These are phyloP conservation scores for Lachancea waltii DNA, from an alignment of 805 yeast species.

Conservation along the genomic window DNA sequence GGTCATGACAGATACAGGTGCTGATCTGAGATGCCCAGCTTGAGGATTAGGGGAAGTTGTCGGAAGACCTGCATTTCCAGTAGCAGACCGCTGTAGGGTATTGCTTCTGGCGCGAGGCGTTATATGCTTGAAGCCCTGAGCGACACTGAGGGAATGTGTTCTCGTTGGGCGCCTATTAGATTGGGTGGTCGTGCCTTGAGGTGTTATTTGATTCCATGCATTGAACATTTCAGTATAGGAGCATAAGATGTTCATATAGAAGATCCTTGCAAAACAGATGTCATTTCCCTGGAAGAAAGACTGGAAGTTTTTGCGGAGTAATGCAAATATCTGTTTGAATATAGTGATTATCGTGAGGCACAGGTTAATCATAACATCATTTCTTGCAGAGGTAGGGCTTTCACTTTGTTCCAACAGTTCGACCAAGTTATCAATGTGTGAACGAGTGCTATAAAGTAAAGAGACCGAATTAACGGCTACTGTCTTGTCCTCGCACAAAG, in stretches of 20 bases:
- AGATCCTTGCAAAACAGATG: conserved; percentile 56
- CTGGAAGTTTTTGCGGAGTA: conserved; percentile 43
- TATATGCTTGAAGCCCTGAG: conserved; percentile 7
- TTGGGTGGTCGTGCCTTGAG: conserved; percentile 9
- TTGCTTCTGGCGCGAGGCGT: conserved; percentile 9
- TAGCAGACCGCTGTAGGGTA: conserved; percentile 6
- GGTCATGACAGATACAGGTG: conserved; percentile 5
- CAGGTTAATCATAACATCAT: conserved; percentile 33
- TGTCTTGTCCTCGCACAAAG: conserved; percentile 51
- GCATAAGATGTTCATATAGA: conserved; percentile 54
- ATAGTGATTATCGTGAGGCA: conserved; percentile 37
- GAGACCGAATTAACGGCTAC: conserved; percentile 50
- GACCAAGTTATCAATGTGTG: conserved; percentile 50
- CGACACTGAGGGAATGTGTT: conserved; percentile 7
- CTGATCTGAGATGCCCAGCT: neutral
- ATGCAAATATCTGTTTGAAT: conserved; percentile 45
- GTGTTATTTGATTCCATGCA: conserved; percentile 43
- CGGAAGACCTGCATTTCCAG: conserved; percentile 1
- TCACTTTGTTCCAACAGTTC: conserved; percentile 51
- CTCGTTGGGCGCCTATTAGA: conserved; percentile 10
- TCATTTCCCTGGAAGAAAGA: conserved; percentile 52
- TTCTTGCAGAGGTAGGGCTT: conserved; percentile 20
- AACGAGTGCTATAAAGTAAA: conserved; percentile 44
- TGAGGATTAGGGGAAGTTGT: conserved; percentile 1
- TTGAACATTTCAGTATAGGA: conserved; percentile 62